Evolutionary conservation across 2,329 filamentous ascomycete species (phyloP).

Genomic region (Fonsecaea pedrosoi): DNA sequence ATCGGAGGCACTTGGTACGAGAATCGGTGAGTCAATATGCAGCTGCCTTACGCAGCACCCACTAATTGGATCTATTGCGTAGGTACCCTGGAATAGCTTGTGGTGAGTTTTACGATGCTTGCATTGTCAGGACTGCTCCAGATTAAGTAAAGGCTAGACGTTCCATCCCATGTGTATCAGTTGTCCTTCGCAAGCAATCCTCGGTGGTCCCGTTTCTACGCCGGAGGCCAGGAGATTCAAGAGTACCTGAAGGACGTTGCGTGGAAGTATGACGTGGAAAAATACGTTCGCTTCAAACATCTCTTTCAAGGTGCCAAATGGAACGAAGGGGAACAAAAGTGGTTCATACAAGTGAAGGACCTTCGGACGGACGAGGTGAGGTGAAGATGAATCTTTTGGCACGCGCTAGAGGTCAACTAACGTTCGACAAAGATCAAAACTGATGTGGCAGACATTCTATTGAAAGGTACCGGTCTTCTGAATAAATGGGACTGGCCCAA

Average conservation of each 20-base stretch:
- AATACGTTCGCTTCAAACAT: slow-evolving; percentile 38
- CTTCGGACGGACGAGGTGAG: slow-evolving; percentile 12
- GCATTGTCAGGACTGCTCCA: too few species aligned
- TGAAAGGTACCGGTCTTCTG: slow-evolving; percentile 49
- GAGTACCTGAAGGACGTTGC: slow-evolving; percentile 27
- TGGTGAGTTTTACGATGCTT: background rate
- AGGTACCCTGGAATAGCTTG: slow-evolving; percentile 31
- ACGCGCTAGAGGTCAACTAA: too few species aligned
- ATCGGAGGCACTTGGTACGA: slow-evolving; percentile 44
- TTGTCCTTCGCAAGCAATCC: slow-evolving; percentile 56
- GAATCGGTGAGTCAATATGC: slow-evolving; percentile 30
- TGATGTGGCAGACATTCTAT: slow-evolving; percentile 47
- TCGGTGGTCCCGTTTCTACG: slow-evolving; percentile 40
- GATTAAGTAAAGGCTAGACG: slow-evolving; percentile 40
- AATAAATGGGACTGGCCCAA: slow-evolving; percentile 48
- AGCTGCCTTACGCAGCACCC: too few species aligned
- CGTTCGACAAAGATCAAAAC: too few species aligned
- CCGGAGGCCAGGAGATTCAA: slow-evolving; percentile 26
- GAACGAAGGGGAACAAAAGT: slow-evolving; percentile 24
- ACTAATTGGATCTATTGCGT: too few species aligned
- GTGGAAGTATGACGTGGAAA: slow-evolving; percentile 31
- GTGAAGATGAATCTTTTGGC: background rate
- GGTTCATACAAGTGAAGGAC: slow-evolving; percentile 5
- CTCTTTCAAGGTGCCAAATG: slow-evolving; percentile 31
- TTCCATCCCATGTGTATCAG: slow-evolving; percentile 57